phyloP scores from a whole-genome alignment of 1,284 basidiomycete genomes.

The Leccinum ponderosum region DNA sequence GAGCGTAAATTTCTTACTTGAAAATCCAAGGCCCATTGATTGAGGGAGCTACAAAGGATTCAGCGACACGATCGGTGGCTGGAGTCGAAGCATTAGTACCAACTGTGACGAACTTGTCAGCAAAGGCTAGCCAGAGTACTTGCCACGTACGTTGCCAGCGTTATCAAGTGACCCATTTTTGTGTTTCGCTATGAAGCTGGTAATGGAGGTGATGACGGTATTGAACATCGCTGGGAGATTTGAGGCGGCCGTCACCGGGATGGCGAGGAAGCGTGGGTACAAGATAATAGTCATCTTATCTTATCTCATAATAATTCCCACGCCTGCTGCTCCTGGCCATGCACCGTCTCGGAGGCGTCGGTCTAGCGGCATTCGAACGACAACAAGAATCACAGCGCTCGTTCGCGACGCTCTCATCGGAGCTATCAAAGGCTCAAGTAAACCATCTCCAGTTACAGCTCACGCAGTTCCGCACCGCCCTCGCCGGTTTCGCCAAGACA shows the following conservation, averaged over 20 bases:
- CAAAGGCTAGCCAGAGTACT: neutral
- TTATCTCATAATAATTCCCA: conserved; percentile 3
- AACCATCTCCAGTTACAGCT: conserved; percentile 82
- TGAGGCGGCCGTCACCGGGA: neutral
- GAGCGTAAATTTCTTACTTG: conserved; percentile 47
- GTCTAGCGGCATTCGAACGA: conserved; percentile 74
- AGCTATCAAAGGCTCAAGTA: conserved; percentile 78
- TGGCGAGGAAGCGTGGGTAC: neutral
- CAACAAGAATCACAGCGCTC: conserved; percentile 73
- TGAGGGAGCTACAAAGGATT: conserved; percentile 68
- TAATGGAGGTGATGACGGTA: neutral
- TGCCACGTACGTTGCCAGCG: conserved; percentile 67
- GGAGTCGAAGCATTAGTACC: conserved; percentile 36
- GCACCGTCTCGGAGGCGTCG: conserved; percentile 72
- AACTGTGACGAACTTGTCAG: conserved; percentile 35
- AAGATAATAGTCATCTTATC: conserved; percentile 18
- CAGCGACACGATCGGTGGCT: conserved; percentile 4
- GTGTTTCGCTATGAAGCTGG: neutral
- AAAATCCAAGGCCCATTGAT: conserved; percentile 97
- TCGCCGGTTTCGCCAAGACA: conserved; percentile 78
- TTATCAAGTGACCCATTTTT: conserved; percentile 79
- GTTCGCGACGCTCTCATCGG: conserved; percentile 79
- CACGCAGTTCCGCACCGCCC: conserved; percentile 78
- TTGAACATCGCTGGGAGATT: neutral
- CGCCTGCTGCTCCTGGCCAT: conserved; percentile 36